These are phyloP conservation scores for Neltuma alba DNA, from an alignment of 306 rosid species.

Conservation along the genomic window DNA sequence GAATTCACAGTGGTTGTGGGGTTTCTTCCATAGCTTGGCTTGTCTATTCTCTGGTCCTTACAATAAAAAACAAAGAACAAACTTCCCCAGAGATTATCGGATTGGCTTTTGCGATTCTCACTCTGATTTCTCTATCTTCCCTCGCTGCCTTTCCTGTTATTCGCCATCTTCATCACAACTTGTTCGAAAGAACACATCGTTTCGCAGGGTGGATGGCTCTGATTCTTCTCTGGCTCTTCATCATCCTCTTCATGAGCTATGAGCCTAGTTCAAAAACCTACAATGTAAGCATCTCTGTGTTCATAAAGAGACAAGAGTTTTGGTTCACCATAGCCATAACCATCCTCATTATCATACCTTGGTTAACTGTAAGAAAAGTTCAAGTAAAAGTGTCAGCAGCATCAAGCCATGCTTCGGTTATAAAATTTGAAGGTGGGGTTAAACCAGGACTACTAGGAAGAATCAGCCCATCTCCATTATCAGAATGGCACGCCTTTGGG, in stretches of 20 bases:
- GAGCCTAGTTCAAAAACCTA: slow-evolving; percentile 34
- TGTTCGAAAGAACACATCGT: slow-evolving; percentile 66
- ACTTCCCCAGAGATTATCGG: slow-evolving; percentile 50
- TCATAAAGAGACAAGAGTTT: slow-evolving; percentile 38
- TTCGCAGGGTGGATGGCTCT: slow-evolving; percentile 67
- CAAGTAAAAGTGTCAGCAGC: slow-evolving; percentile 35
- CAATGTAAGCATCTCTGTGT: not conserved
- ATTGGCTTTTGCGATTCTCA: slow-evolving; percentile 53
- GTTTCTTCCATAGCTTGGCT: slow-evolving; percentile 79
- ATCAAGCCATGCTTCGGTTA: slow-evolving; percentile 46
- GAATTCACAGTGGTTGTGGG: slow-evolving; percentile 80
- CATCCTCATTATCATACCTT: slow-evolving; percentile 42
- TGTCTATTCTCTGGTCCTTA: slow-evolving; percentile 50
- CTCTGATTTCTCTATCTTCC: slow-evolving; percentile 61
- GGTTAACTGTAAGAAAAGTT: slow-evolving; percentile 47
- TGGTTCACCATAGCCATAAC: slow-evolving; percentile 50
- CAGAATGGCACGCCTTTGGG: slow-evolving; percentile 60
- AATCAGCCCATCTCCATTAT: slow-evolving; percentile 52
- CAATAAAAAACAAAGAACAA: slow-evolving; percentile 41
- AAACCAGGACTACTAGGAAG: slow-evolving; percentile 49
- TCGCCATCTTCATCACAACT: slow-evolving; percentile 74
- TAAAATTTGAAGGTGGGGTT: slow-evolving; percentile 49
- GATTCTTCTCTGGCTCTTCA: slow-evolving; percentile 43
- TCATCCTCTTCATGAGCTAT: slow-evolving; percentile 32
- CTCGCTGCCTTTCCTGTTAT: slow-evolving; percentile 70